Base-by-base conservation (phyloP, 495 filamentous ascomycete species). In the Achaetomiella virescens region DNA sequence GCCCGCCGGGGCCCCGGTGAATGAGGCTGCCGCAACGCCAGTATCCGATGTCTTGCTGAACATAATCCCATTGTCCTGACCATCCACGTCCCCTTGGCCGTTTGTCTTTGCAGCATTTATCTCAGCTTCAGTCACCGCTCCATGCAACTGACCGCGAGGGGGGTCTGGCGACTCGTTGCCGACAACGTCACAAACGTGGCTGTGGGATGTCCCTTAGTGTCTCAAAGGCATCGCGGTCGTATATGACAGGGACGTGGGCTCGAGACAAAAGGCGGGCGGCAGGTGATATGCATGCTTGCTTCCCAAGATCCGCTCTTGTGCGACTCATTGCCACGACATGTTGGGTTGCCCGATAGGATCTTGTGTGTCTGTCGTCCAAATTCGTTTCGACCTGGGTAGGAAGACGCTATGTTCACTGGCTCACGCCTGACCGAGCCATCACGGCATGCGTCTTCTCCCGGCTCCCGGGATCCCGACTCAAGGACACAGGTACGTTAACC, bases 241-340 rank as follows among this genome's bases (percentile, higher is more conserved):
- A 50, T 20, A 12, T 43, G 54, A 57, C 68, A 67, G 58, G 66
- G 66, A 61, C 61, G 63, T 53, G 66, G 67, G 37, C 49, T 66
- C 53, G 60, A 70, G 52, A 44, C 31, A 24, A 33, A 42, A 54
- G 59, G 62, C 57, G 58, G 65, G 59, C 64, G 46, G 60, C 62
- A 51, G 57, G 63, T 66, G 62, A 67, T 62, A 67, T 67, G 66
- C 68, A 63, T 66, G 52, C 62, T 66, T 67, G 60, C 61, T 63
- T 68, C 66, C 66, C 58, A 70, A 68, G 62, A 63, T 66, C 62
- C 64, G 54, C 63, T 54, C 51, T 60, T 59, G 46, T 67, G 59
- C 59, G 63, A 61, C 61, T 71, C 68, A 69, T 66, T 66, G 66
- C 66, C 64, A 70, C 64, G 27, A 31, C 27, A 31, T 31, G 54